phyloP scores from a whole-genome alignment of 176 grass and related monocot species.

The Aechmea fasciata region DNA sequence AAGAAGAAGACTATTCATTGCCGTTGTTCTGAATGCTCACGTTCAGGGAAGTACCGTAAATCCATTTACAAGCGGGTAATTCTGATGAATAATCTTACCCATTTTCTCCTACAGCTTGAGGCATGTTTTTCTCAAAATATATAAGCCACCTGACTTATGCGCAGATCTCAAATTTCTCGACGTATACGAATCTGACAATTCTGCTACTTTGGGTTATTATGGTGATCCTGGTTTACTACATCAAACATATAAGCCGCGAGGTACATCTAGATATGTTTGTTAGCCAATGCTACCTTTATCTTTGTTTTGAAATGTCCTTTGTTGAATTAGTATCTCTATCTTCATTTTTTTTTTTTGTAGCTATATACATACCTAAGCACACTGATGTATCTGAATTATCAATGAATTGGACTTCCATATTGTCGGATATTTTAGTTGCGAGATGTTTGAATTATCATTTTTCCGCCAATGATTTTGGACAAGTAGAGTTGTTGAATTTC shows the following conservation, averaged over 20 bases:
- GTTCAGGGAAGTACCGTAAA: conserved; percentile 87
- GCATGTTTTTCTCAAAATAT: background rate
- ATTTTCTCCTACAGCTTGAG: background rate
- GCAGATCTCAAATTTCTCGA: conserved; percentile 99
- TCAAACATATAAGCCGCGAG: conserved; percentile 85
- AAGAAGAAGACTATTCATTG: conserved; percentile 92
- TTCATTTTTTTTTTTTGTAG: background rate
- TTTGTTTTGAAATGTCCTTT: background rate
- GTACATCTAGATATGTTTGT: conserved; percentile 22
- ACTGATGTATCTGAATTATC: too few species aligned
- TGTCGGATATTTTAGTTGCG: too few species aligned
- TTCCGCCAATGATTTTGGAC: background rate
- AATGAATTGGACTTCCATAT: too few species aligned
- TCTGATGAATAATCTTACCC: too few species aligned
- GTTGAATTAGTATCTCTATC: background rate
- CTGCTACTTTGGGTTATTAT: conserved; percentile 83
- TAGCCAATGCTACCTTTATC: background rate
- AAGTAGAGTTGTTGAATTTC: background rate
- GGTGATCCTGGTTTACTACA: conserved; percentile 88
- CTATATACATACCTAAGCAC: too few species aligned
- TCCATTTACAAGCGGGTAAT: conserved; percentile 88
- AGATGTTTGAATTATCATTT: too few species aligned
- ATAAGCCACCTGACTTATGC: background rate
- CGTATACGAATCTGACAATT: conserved; percentile 75
- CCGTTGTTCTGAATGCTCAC: conserved; percentile 64